Evolutionary conservation across 768 basidiomycete genomes (phyloP), one percentile per base, ranked within the genome.

Genomic region (Gloeophyllum trabeum): DNA sequence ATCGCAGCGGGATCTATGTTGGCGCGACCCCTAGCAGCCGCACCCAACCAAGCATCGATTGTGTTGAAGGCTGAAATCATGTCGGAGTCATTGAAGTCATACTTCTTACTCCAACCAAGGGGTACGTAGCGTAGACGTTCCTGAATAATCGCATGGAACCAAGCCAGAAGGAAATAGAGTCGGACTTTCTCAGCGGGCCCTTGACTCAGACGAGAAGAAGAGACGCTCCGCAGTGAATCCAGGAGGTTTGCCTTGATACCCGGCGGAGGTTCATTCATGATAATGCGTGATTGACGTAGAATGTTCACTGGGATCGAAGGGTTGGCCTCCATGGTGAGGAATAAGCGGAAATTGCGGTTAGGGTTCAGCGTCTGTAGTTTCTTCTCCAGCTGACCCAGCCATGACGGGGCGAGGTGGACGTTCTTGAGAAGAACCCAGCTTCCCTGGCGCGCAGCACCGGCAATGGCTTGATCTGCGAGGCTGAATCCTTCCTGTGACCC

Each of bases 1-100:
- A 99, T 92, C 6, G 72, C 69, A 0, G 76, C 81, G 1, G 96
- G 96, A 56, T 97, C 86, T 43, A 99, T 76, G 55, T 98, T 98
- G 3, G 92, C 73, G 42, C 83, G 74, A 18, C 93, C 94, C 57
- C 89, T 86, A 4, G 93, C 82, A 39, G 84, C 70, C 0, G 73
- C 57, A 40, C 70, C 71, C 40, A 98, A 69, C 91, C 94, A 98
- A 1, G 79, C 70, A 56, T 97, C 93, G 56, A 98, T 96, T 14
- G 89, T 93, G 32, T 72, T 73, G 54, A 90, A 85, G 1, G 93
- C 93, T 7, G 94, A 85, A 13, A 85, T 76, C 75, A 96, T 86
- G 57, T 99, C 96, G 4, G 94, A 96, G 58, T 98, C 93, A 61
- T 99, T 99, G 76, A 98, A 98, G 59, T 98, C 96, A 63, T 98